Evolutionary conservation across 2,329 filamentous ascomycete species (phyloP).

Genomic region (Penicillium sclerotigenum): DNA sequence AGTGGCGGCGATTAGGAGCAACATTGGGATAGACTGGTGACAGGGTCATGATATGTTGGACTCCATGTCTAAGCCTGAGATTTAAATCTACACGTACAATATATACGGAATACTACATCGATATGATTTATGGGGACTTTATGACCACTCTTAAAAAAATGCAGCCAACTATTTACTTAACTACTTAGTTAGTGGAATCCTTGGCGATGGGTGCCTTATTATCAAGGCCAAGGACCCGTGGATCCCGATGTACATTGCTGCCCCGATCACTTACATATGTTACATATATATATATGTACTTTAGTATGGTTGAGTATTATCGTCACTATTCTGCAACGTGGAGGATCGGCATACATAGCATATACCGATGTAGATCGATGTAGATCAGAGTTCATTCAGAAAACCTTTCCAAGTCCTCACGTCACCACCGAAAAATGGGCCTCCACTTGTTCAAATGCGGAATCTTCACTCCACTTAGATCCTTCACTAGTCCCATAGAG

Average conservation of each 20-base stretch:
- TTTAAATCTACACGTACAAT: neutral
- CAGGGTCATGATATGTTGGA: neutral
- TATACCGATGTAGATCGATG: neutral
- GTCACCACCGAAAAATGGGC: conserved; percentile 10
- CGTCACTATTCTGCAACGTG: neutral
- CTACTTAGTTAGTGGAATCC: too few species aligned
- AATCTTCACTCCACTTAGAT: neutral
- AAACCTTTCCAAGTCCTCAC: conserved; percentile 8
- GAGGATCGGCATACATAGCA: neutral
- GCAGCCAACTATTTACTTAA: too few species aligned
- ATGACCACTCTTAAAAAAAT: too few species aligned
- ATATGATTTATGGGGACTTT: neutral
- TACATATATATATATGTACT: too few species aligned
- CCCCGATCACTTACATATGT: too few species aligned
- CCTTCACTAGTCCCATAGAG: neutral
- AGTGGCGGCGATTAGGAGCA: too few species aligned
- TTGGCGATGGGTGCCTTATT: neutral
- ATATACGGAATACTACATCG: neutral
- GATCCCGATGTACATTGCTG: neutral
- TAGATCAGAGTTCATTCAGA: neutral
- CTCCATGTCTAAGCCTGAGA: neutral
- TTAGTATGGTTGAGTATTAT: neutral
- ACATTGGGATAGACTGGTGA: too few species aligned
- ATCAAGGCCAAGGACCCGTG: neutral
- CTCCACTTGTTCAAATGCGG: neutral